Conservation (phyloP, 495 filamentous ascomycete species). For the Talaromyces nanjingensis region DNA sequence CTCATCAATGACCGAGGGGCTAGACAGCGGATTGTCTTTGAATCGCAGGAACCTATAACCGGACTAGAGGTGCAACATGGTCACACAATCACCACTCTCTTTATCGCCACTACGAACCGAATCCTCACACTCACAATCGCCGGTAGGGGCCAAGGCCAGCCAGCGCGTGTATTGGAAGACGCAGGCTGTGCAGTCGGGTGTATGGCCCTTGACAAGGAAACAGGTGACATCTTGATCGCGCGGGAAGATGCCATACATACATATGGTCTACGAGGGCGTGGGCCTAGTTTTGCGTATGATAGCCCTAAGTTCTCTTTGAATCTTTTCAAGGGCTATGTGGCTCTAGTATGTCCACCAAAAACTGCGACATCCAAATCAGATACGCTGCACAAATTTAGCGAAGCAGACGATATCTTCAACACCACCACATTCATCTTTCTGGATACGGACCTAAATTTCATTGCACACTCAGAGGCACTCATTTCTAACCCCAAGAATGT, state of each 20-base stretch:
- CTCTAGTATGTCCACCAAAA: conserved; percentile 80
- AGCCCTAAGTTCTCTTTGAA: conserved; percentile 77
- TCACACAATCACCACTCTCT: conserved; percentile 65
- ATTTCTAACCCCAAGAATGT: conserved; percentile 69
- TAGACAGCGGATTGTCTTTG: conserved; percentile 90
- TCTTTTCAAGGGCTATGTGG: conserved; percentile 80
- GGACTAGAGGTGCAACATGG: conserved; percentile 57
- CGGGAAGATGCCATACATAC: conserved; percentile 93
- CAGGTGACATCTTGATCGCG: conserved; percentile 79
- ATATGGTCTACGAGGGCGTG: conserved; percentile 79
- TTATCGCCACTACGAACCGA: conserved; percentile 85
- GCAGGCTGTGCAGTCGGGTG: conserved; percentile 84
- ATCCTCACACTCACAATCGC: conserved; percentile 80
- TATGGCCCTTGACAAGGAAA: conserved; percentile 76
- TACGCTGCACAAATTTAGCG: conserved; percentile 56
- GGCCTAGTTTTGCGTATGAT: conserved; percentile 83
- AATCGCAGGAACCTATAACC: conserved; percentile 93
- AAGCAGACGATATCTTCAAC: conserved; percentile 68
- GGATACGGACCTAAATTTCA: conserved; percentile 83
- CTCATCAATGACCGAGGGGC: conserved; percentile 94
- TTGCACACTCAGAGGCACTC: conserved; percentile 82
- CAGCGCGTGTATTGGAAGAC: conserved; percentile 80
- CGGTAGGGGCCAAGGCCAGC: conserved; percentile 82
- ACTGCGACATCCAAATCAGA: conserved; percentile 44
- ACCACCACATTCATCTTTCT: conserved; percentile 80